Evolutionary conservation across 495 filamentous ascomycete genomes (phyloP), one percentile per base, ranked within the genome.

Genomic region (Parathielavia appendiculata): DNA sequence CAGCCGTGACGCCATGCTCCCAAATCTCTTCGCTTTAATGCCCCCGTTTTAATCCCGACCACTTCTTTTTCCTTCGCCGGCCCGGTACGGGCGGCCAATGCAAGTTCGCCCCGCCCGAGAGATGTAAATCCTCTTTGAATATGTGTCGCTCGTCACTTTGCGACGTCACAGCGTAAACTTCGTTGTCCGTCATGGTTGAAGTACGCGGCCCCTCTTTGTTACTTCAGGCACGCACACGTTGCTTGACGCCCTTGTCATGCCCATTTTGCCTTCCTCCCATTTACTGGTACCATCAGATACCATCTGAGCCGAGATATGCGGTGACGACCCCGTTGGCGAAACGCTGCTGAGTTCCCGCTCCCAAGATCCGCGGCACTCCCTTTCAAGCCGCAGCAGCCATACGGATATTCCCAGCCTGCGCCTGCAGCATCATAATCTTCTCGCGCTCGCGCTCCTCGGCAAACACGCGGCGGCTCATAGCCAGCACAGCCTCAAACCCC

Each of bases 401-500:
- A 12, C 67, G 67, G 60, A 71, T 71, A 32, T 71, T 68, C 9
- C 34, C 39, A 16, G 65, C 68, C 45, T 70, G 68, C 4, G 53
- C 59, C 59, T 66, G 62, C 32, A 70, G 62, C 41, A 69, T 49
- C 45, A 40, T 46, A 62, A 68, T 62, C 62, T 63, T 64, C 56
- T 72, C 66, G 51, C 61, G 65, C 63, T 87, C 81, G n/a, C 70
- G 73, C 64, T 91, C 90, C 75, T 97, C 90, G 47, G 89, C 83
- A 63, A 97, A 98, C 20, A 92, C 95, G 61, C 88, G 83, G 59
- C 92, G 79, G 74, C 89, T 95, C 89, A 95, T 96, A 66, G 89
- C 90, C 23, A 98, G 79, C 38, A 98, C 93, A 47, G 85, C 82
- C 70, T 98, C 93, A 66, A 98, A 98, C 0, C 93, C 93, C 67